These are phyloP conservation scores for Epichloe brachyelytri DNA, from an alignment of 2,329 filamentous ascomycete species.

Conservation along the genomic window DNA sequence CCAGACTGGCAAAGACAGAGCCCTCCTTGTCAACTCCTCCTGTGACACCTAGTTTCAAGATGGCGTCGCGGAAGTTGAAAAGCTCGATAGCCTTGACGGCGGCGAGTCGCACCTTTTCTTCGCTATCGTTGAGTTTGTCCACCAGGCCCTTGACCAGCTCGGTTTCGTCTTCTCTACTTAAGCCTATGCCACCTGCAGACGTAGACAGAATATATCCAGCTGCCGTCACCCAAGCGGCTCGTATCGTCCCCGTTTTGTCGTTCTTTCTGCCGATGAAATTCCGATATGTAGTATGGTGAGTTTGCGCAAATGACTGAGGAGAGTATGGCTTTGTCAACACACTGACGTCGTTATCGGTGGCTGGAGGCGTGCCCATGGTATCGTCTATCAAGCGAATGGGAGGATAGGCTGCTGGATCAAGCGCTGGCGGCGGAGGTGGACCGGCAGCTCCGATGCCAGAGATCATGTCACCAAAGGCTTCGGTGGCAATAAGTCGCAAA, in stretches of 20 bases:
- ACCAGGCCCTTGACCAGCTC: conserved; percentile 60
- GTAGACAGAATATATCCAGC: conserved; percentile 82
- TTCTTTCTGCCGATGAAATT: conserved; percentile 75
- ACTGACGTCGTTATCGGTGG: conserved; percentile 32
- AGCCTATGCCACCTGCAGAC: conserved; percentile 76
- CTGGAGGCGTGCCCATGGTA: conserved; percentile 21
- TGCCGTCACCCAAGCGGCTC: conserved; percentile 74
- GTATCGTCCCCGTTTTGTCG: conserved; percentile 73
- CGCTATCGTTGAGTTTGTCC: conserved; percentile 73
- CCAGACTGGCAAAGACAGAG: conserved; percentile 69
- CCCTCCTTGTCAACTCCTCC: conserved; percentile 64
- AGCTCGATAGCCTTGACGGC: conserved; percentile 74
- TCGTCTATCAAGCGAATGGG: conserved; percentile 53
- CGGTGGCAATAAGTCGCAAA: conserved; percentile 74
- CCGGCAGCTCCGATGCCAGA: conserved; percentile 87
- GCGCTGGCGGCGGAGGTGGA: conserved; percentile 54
- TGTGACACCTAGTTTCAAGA: conserved; percentile 65
- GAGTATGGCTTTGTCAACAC: conserved; percentile 73
- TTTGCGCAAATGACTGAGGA: conserved; percentile 78
- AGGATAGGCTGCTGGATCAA: conserved; percentile 82
- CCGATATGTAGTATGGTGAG: conserved; percentile 66
- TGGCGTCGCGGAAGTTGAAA: conserved; percentile 68
- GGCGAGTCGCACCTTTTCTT: conserved; percentile 82
- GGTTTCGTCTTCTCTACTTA: conserved; percentile 71
- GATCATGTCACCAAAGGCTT: conserved; percentile 90